Evolutionary conservation across 345 rosid species (phyloP), one percentile per base, ranked within the genome.

Genomic region (Anacardium occidentale): DNA sequence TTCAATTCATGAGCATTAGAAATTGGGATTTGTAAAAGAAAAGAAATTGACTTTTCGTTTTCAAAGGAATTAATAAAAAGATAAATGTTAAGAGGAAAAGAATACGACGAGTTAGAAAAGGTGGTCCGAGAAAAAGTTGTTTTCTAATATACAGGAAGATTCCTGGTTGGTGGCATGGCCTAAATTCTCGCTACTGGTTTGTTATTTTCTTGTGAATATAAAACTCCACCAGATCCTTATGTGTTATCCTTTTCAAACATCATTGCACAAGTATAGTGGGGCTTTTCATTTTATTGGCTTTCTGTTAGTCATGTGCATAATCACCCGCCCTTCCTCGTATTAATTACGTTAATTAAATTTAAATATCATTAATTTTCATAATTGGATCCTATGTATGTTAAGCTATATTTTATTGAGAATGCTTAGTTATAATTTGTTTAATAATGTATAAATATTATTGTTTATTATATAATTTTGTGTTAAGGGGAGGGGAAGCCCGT

Each of bases 141-240:
- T 54, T 70, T 71, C 67, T 1, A 29, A 29, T 29, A 29, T 29
- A 29, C 32, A 29, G 32, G 32, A n/a, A n/a, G n/a, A n/a, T n/a
- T 34, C 17, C 1, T 37, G 73, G 63, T 73, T 73, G 77, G 69
- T 80, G 73, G 74, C 80, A 69, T 80, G 75, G 48, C 69, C 76
- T 65, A 69, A 57, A 76, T 74, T 74, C 80, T 1, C 54, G 77
- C 63, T 29, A 53, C 73, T 57, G 56, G 66, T 62, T 56, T 66
- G 58, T 26, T 51, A 25, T 51, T 51, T 25, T 66, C 14, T 29
- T 29, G 1, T 29, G 3, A 1, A 29, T 29, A 29, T 29, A 29
- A 29, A 29, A 29, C 32, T 29, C 32, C 32, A 29, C 32, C 32
- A 1, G 2, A 29, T 29, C 21, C 7, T 15, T 51, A 37, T 26